phyloP scores from a whole-genome alignment of 2,329 filamentous ascomycete genomes.

The Cytospora piceicola region DNA sequence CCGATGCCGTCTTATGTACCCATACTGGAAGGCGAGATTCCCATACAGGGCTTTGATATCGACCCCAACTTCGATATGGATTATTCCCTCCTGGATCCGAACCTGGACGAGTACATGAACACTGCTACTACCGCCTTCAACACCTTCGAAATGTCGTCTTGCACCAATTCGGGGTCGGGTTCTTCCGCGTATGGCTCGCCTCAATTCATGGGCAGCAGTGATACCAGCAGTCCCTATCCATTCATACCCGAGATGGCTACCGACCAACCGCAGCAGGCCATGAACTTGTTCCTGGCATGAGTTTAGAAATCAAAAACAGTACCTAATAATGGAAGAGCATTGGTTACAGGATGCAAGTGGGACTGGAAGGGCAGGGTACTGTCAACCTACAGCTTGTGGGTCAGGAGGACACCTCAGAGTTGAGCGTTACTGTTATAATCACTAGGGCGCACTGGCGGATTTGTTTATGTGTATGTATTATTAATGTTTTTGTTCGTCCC shows the following conservation, averaged over 20 bases:
- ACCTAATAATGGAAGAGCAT: too few species aligned
- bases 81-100: conserved; percentile 7
- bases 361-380: neutral
- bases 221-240: conserved; percentile 17
- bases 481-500: neutral
- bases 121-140: conserved; percentile 49
- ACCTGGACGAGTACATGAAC: conserved; percentile 45
- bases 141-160: conserved; percentile 33
- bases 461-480: neutral
- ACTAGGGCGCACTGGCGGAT: neutral
- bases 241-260: conserved; percentile 39
- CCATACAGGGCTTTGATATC: conserved; percentile 40
- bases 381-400: neutral
- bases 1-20: conserved; percentile 29
- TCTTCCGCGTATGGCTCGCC: conserved; percentile 29
- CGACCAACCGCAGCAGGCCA: conserved; percentile 49
- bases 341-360: too few species aligned
- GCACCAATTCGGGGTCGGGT: conserved; percentile 32
- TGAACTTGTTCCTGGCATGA: conserved; percentile 48
- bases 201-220: conserved; percentile 11
- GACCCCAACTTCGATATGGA: conserved; percentile 45
- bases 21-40: conserved; percentile 40
- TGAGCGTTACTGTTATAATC: neutral
- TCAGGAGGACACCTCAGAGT: neutral
- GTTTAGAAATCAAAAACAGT: neutral